Evolutionary conservation across 768 basidiomycete species (phyloP).

Genomic region (Tricholomella constricta): DNA sequence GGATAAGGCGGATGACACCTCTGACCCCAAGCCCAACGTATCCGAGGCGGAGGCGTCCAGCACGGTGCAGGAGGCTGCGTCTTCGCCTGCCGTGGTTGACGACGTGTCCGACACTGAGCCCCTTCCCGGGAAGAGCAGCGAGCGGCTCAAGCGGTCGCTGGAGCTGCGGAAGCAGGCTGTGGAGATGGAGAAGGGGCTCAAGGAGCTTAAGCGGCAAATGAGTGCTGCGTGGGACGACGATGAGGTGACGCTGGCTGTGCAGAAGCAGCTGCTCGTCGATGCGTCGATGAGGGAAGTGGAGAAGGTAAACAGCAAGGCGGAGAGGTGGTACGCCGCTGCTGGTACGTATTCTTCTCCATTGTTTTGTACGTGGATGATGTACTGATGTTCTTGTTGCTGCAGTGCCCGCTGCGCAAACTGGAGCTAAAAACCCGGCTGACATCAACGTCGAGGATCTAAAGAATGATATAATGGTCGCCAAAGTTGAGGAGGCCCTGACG

Average conservation of each 20-base stretch:
- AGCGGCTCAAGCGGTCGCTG: constrained; percentile 8
- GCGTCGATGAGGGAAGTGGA: neutral
- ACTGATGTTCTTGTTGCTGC: neutral
- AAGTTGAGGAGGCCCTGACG: neutral
- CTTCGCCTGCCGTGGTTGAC: neutral
- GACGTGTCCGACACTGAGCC: neutral
- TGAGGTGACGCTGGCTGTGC: neutral
- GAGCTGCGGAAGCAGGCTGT: constrained; percentile 10
- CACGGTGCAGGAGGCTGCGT: neutral
- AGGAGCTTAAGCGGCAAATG: neutral
- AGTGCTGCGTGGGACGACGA: neutral
- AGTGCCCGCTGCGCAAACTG: neutral
- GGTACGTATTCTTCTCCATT: neutral
- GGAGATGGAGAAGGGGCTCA: neutral
- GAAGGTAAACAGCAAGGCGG: constrained; percentile 5
- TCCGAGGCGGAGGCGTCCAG: neutral
- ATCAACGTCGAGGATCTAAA: neutral
- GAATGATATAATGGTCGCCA: neutral
- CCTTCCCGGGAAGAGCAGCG: constrained; percentile 4
- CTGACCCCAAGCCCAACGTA: no score
- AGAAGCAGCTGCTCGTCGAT: constrained; percentile 1
- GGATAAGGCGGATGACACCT: no score
- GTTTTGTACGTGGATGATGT: neutral
- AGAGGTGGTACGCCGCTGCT: constrained; percentile 7
- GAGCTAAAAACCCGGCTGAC: neutral